Conservation (phyloP, 345 rosid genomes). For the Adansonia digitata region DNA sequence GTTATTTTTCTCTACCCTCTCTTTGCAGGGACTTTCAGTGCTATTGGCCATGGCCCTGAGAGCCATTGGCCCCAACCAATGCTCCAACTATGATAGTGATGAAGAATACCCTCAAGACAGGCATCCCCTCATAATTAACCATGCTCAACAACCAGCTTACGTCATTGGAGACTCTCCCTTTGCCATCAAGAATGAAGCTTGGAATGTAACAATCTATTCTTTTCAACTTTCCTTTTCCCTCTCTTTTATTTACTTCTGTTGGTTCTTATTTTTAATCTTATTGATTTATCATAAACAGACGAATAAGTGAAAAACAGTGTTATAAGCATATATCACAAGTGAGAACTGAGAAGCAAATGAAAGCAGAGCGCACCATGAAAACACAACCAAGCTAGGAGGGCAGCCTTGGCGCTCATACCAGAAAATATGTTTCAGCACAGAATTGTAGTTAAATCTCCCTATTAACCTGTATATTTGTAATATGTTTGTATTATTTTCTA, state of each 20-base stretch:
- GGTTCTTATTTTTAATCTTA: neutral
- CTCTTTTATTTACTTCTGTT: too few relatives aligned
- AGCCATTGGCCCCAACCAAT: constrained; percentile 20
- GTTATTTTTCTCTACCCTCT: neutral
- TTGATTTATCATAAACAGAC: constrained; percentile 7
- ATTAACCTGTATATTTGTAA: too few relatives aligned
- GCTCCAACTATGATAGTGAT: constrained; percentile 24
- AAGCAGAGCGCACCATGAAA: neutral
- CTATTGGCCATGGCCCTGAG: constrained; percentile 33
- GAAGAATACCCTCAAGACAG: constrained; percentile 26
- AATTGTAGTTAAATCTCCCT: neutral
- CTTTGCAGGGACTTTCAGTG: constrained; percentile 35
- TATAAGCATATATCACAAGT: neutral
- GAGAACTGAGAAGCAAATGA: neutral
- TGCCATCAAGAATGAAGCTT: constrained; percentile 17
- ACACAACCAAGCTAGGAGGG: neutral
- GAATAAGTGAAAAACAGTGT: constrained; percentile 17
- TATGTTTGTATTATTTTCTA: too few relatives aligned
- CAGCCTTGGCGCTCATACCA: too few relatives aligned
- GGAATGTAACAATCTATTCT: constrained; percentile 15
- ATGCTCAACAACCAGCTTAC: constrained; percentile 16
- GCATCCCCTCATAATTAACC: constrained; percentile 33
- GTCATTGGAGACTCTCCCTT: constrained; percentile 18
- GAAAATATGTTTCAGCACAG: neutral
- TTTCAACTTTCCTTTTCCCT: neutral